phyloP scores from a whole-genome alignment of 331 rosid species.

The Acacia concinna region DNA sequence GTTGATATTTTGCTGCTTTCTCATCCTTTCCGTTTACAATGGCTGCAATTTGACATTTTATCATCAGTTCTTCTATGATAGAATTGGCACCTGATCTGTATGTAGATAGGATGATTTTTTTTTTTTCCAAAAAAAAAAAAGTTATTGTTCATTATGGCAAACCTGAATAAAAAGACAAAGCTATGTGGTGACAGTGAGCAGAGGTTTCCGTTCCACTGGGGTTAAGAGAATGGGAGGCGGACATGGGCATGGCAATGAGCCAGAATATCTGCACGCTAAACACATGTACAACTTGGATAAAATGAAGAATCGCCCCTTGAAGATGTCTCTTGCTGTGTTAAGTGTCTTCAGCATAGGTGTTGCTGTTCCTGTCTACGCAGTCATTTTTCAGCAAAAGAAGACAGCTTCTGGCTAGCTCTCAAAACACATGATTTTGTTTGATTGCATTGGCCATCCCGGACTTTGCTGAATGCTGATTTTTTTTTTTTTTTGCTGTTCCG shows the following conservation, averaged over 20 bases:
- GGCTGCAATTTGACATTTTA: slow-evolving; percentile 4
- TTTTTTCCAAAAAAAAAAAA: not conserved
- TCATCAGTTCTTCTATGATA: not conserved
- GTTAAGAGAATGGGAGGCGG: slow-evolving; percentile 64
- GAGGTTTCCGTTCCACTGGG: slow-evolving; percentile 70
- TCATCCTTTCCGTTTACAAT: not conserved
- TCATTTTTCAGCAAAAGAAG: slow-evolving; percentile 77
- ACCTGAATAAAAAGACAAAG: not conserved
- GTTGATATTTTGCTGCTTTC: slow-evolving; percentile 5
- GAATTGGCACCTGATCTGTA: not conserved
- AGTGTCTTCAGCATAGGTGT: slow-evolving; percentile 76
- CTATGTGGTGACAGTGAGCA: slow-evolving; percentile 41
- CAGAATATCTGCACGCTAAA: slow-evolving; percentile 64
- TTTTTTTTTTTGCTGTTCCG: slow-evolving; percentile 11
- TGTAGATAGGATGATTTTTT: not conserved
- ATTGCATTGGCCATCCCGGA: slow-evolving; percentile 38
- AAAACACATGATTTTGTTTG: slow-evolving; percentile 3
- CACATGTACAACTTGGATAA: slow-evolving; percentile 84
- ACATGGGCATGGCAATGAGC: slow-evolving; percentile 60
- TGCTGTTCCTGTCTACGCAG: slow-evolving; percentile 64
- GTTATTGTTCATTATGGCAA: not conserved
- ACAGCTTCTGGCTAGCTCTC: slow-evolving; percentile 51
- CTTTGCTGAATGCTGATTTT: slow-evolving; percentile 20
- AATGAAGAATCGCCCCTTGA: slow-evolving; percentile 63
- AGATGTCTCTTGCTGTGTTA: slow-evolving; percentile 69